A percentile compares a stretch with the other conserved stretches of the same genome.
These are phyloP conservation scores for Leccinum solheimii DNA, from an alignment of 1,284 basidiomycete species.

Conservation along the genomic window DNA sequence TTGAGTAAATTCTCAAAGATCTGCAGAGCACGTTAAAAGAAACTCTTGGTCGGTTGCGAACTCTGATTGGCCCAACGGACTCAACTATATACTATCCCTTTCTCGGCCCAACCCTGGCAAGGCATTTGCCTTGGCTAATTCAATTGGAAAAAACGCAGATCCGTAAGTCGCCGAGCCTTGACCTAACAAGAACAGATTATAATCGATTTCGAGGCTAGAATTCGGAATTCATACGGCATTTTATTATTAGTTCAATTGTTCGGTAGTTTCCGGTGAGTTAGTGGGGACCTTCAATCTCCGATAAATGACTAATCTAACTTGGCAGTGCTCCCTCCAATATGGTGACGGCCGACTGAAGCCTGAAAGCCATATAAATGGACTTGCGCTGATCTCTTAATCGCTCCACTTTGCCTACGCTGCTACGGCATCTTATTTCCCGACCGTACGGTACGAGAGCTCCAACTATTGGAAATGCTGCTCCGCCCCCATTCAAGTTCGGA, in stretches of 20 bases:
- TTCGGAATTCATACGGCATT: not conserved
- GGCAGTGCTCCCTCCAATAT: not conserved
- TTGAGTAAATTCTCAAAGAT: not conserved
- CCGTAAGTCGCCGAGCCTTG: not conserved
- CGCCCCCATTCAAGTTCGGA: not conserved
- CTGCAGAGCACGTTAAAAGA: not conserved
- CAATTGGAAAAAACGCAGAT: not conserved
- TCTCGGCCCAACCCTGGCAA: not conserved
- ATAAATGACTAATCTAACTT: not conserved
- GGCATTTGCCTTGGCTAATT: not conserved
- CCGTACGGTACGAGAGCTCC: not conserved
- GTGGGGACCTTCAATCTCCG: not conserved
- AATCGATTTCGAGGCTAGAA: not conserved
- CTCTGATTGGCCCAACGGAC: not conserved
- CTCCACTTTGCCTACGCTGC: not conserved
- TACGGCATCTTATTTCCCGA: conserved; percentile 17
- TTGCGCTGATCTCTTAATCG: conserved; percentile 7
- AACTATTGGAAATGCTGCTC: not conserved
- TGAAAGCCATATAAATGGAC: conserved; percentile 1
- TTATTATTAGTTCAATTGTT: not conserved
- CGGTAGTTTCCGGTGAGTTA: not conserved
- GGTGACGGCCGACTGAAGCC: not conserved
- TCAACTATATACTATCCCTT: not conserved
- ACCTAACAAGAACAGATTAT: not conserved
- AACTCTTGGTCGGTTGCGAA: not conserved